Evolutionary conservation across 768 basidiomycete genomes (phyloP), one percentile per base, ranked within the genome.

Genomic region (Psilocybe azurescens): DNA sequence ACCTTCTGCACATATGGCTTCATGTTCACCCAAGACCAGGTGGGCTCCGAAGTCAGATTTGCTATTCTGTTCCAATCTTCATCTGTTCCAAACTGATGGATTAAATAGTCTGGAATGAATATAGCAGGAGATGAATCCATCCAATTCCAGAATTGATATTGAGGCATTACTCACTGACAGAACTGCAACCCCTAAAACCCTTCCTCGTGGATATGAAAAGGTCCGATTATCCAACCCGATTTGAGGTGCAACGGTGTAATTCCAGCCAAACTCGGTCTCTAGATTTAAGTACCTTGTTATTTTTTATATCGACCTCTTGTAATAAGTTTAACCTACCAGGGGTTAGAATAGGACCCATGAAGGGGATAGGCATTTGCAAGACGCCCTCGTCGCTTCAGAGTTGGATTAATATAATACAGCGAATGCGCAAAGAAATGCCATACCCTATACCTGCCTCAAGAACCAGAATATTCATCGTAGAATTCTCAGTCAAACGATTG

Each of bases 401-500:
- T 14, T 44, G 11, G 41, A 44, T 44, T 6, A 5, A 44, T n/a
- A 14, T 13, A 44, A n/a, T 44, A 2, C 41, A 44, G n/a, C 24
- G 24, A 44, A 16, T n/a, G n/a, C 41, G 11, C 5, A 44, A 16
- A 5, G 5, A 44, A 16, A 36, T 36, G 33, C 3, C 3, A n/a
- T 36, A 44, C 54, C 49, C 51, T 20, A 65, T 32, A 58, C 87
- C 87, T 0, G 85, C 81, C 67, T 88, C 87, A 7, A 88, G 70
- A 4, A 88, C 69, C 11, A 86, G 74, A 0, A 88, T 85, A 1
- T 75, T 76, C 5, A 82, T 71, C 1, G 65, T 70, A 0, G 81
- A 77, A 60, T 86, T 73, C 67, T 87, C 86, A 6, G 80, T 81
- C 6, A 88, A 71, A 9, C 86, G 77, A 14, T 83, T 77, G 0